A percentile compares a stretch with the other conserved stretches of the same genome.
These are phyloP conservation scores for Cladophialophora yegresii DNA, from an alignment of 2,329 filamentous ascomycete genomes.

Conservation along the genomic window DNA sequence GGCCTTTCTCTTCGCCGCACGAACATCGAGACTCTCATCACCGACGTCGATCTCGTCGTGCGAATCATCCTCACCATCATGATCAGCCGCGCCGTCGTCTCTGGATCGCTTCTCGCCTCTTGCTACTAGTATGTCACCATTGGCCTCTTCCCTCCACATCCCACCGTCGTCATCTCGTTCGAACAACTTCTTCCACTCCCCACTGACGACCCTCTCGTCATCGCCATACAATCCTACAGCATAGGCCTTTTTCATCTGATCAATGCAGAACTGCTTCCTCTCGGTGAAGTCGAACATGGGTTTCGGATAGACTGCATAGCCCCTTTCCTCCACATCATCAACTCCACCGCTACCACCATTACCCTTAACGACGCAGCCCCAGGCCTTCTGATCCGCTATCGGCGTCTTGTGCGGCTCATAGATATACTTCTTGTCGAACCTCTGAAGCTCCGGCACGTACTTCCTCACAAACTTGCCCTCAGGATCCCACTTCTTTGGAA, in stretches of 20 bases:
- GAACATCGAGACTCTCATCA: constrained; percentile 15
- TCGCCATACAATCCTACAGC: constrained; percentile 65
- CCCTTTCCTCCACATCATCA: constrained; percentile 38
- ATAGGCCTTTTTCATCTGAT: constrained; percentile 72
- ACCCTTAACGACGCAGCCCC: constrained; percentile 63
- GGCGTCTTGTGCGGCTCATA: constrained; percentile 79
- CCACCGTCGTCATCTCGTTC: constrained; percentile 48
- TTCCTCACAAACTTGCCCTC: constrained; percentile 64
- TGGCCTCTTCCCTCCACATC: constrained; percentile 26
- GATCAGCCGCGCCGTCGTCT: background rate
- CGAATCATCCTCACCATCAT: background rate
- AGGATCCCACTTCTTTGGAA: constrained; percentile 75
- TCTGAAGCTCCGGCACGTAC: constrained; percentile 67
- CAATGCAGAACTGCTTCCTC: constrained; percentile 63
- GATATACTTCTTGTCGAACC: constrained; percentile 68
- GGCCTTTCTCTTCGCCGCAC: constrained; percentile 4
- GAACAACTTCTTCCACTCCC: constrained; percentile 58
- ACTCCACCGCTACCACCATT: constrained; percentile 47
- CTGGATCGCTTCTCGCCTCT: constrained; percentile 25
- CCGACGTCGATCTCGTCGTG: constrained; percentile 18
- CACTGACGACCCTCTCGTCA: constrained; percentile 62
- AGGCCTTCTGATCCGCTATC: constrained; percentile 67
- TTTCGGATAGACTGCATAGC: constrained; percentile 60
- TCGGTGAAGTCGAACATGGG: constrained; percentile 76
- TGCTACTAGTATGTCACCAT: constrained; percentile 13